Conservation (phyloP, 148 eudicot genomes). For the Vaccinium macrocarpon region DNA sequence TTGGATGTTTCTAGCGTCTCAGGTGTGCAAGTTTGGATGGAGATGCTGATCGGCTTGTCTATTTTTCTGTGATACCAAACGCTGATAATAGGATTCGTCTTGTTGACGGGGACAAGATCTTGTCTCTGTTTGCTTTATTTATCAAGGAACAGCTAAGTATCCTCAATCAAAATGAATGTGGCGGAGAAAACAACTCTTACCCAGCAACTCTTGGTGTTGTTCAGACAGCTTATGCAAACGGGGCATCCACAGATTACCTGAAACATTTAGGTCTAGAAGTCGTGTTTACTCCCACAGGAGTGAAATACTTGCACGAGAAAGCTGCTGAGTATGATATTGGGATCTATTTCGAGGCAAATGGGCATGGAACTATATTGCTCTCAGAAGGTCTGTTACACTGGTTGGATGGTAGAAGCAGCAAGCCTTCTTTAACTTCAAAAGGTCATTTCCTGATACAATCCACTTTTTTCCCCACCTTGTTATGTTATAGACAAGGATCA, state of each 20-base stretch:
- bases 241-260: constrained; percentile 89
- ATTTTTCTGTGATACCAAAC: constrained; percentile 60
- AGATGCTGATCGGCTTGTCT: constrained; percentile 97
- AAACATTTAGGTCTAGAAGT: constrained; percentile 71
- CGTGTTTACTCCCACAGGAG: constrained; percentile 86
- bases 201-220: constrained; percentile 63
- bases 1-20: constrained; percentile 51
- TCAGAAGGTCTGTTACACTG: constrained; percentile 57
- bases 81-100: constrained; percentile 54
- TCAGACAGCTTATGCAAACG: constrained; percentile 97
- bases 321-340: constrained; percentile 83
- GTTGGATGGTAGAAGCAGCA: constrained; percentile 53
- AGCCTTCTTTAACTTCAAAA: constrained; percentile 47
- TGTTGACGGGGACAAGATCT: constrained; percentile 95
- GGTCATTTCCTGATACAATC: constrained; percentile 36
- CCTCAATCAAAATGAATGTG: constrained; percentile 35
- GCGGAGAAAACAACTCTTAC: constrained; percentile 24
- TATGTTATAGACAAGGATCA: neutral
- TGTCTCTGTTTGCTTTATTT: constrained; percentile 77
- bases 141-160: constrained; percentile 64
- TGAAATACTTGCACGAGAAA: constrained; percentile 84
- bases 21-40: constrained; percentile 99
- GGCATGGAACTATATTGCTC: constrained; percentile 92
- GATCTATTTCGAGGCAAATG: constrained; percentile 90
- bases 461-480: neutral